These are phyloP conservation scores for Acanthamoeba royreba DNA, from an alignment of 208 protist genomes.

Conservation along the genomic window DNA sequence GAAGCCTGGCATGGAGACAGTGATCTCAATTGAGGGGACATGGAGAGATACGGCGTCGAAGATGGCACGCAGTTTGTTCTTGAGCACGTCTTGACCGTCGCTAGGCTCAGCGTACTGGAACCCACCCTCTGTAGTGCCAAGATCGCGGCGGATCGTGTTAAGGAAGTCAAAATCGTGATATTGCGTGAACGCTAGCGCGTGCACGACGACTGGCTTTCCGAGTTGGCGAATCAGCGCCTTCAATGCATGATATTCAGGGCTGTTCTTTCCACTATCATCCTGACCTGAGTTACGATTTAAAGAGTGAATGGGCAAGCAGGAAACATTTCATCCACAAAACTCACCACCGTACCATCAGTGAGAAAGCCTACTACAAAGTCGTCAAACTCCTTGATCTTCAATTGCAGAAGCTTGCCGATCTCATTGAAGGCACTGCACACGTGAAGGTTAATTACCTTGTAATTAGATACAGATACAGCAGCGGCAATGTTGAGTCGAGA, in stretches of 20 bases:
- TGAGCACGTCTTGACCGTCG: constrained; percentile 48
- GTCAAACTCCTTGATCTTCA: not conserved
- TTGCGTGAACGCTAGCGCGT: not conserved
- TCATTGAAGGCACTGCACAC: not conserved
- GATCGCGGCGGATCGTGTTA: not conserved
- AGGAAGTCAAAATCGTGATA: not conserved
- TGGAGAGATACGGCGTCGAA: constrained; percentile 7
- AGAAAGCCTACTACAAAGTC: not conserved
- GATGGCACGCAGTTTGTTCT: constrained; percentile 56
- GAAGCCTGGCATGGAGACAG: not conserved
- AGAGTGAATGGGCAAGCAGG: not conserved
- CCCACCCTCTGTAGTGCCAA: not conserved
- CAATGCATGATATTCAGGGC: not conserved
- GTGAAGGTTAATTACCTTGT: not conserved
- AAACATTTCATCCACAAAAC: not conserved
- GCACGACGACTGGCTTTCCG: not conserved
- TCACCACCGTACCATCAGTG: not conserved
- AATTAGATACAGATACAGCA: not conserved
- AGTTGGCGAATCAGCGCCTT: not conserved
- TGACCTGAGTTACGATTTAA: not conserved
- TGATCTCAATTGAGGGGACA: not conserved
- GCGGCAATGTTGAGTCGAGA: not conserved
- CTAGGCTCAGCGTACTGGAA: constrained; percentile 46
- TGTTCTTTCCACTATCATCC: not conserved
- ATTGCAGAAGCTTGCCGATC: not conserved